A percentile compares a stretch with the other conserved stretches of the same genome.
phyloP scores from a whole-genome alignment of 805 yeast species.

The Priceomyces melissophilus region DNA sequence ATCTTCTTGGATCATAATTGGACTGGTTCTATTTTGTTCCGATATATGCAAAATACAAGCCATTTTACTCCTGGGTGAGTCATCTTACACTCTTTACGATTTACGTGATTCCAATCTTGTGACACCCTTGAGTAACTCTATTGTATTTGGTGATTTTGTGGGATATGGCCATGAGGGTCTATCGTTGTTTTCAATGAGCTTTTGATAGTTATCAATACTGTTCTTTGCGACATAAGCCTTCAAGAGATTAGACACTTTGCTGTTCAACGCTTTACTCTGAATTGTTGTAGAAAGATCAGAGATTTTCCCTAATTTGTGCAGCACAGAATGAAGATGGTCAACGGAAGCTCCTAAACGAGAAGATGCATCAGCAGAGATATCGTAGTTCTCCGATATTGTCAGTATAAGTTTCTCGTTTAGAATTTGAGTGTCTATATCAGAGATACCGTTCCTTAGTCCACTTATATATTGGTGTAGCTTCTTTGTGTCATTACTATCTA shows the following conservation, averaged over 20 bases:
- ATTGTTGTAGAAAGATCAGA: constrained; percentile 19
- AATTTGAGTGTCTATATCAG: constrained; percentile 11
- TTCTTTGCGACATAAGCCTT: constrained; percentile 18
- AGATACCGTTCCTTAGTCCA: constrained; percentile 5
- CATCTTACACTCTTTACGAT: not conserved
- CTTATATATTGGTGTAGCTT: not conserved
- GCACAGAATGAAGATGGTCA: constrained; percentile 35
- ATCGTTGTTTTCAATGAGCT: not conserved
- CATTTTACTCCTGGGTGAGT: too few relatives aligned
- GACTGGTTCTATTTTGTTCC: too few relatives aligned
- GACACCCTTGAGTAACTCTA: constrained; percentile 20
- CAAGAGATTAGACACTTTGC: constrained; percentile 17
- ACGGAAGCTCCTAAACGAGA: constrained; percentile 24
- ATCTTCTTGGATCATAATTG: too few relatives aligned
- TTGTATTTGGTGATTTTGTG: constrained; percentile 11
- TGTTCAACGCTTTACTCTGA: constrained; percentile 15
- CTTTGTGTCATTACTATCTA: constrained; percentile 8
- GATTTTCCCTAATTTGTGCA: constrained; percentile 25
- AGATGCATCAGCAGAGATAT: constrained; percentile 12
- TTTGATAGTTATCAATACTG: constrained; percentile 9
- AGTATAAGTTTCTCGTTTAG: constrained; percentile 13
- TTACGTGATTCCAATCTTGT: constrained; percentile 14
- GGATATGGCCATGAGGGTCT: constrained; percentile 18
- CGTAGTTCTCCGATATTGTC: constrained; percentile 9
- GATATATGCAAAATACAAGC: too few relatives aligned